These are phyloP conservation scores for Carex pumila DNA, from an alignment of 176 grass and related monocot species.

Conservation along the genomic window DNA sequence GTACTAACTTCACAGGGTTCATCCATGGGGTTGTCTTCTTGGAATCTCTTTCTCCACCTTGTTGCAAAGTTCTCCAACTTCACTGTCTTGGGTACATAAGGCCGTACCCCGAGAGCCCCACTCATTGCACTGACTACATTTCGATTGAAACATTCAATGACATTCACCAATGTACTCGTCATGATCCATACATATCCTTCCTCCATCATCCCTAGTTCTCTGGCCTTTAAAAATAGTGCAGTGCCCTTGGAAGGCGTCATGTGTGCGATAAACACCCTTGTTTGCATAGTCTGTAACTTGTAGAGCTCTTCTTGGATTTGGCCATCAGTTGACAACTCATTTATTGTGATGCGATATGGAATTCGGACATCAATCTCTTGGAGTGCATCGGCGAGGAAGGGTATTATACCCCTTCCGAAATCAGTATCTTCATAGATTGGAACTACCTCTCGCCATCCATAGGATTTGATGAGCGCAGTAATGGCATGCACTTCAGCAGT, in stretches of 20 bases:
- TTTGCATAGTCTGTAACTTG: conserved; percentile 33
- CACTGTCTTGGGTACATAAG: conserved; percentile 28
- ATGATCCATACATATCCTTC: conserved; percentile 51
- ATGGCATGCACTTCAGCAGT: conserved; percentile 37
- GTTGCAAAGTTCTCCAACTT: conserved; percentile 29
- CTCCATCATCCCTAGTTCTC: conserved; percentile 48
- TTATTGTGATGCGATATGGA: conserved; percentile 22
- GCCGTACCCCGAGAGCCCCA: conserved; percentile 38
- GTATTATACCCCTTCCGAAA: conserved; percentile 44
- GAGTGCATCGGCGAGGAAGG: conserved; percentile 31
- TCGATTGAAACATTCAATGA: conserved; percentile 28
- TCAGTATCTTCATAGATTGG: conserved; percentile 36
- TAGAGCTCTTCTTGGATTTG: conserved; percentile 38
- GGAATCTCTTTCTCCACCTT: conserved; percentile 45
- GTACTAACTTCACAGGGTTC: conserved; percentile 25
- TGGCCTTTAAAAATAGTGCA: conserved; percentile 35
- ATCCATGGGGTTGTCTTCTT: conserved; percentile 29
- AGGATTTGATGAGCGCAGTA: conserved; percentile 36
- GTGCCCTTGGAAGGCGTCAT: conserved; percentile 31
- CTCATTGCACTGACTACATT: conserved; percentile 25
- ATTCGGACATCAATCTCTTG: conserved; percentile 21
- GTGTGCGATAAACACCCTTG: conserved; percentile 39
- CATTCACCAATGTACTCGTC: conserved; percentile 32
- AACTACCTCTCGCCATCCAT: conserved; percentile 62
- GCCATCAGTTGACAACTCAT: conserved; percentile 23